These are phyloP conservation scores for Penicillium taxi DNA, from an alignment of 495 filamentous ascomycete species.

Conservation along the genomic window DNA sequence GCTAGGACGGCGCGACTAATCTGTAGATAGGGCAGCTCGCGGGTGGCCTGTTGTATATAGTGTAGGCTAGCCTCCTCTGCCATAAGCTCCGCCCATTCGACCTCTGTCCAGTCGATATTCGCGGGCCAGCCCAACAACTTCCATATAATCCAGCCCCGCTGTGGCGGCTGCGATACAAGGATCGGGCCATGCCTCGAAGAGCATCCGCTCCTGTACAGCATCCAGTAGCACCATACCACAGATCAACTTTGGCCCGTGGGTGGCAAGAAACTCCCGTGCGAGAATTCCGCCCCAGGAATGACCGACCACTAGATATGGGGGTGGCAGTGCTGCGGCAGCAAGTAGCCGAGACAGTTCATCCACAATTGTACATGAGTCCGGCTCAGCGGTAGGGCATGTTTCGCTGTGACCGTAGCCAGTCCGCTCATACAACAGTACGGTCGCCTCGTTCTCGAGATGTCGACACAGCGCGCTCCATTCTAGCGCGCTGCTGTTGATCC, in stretches of 20 bases:
- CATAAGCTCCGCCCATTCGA: slow-evolving; percentile 4
- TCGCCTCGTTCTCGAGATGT: slow-evolving; percentile 2
- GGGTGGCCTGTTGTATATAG: slow-evolving; percentile 2
- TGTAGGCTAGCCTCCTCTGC: slow-evolving; percentile 1
- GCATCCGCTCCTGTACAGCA: slow-evolving; percentile 6
- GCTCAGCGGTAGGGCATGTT: slow-evolving; percentile 1
- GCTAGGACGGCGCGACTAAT: slow-evolving; percentile 2
- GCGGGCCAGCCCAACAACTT: slow-evolving; percentile 1
- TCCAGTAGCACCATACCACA: slow-evolving; percentile 3
- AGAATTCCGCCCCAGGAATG: slow-evolving; percentile 7
- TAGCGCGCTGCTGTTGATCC: slow-evolving; percentile 5
- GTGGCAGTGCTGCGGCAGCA: neutral
- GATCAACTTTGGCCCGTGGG: neutral
- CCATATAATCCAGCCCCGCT: slow-evolving; percentile 3
- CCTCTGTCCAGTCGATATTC: slow-evolving; percentile 1
- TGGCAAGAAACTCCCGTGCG: slow-evolving; percentile 3
- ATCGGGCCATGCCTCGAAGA: slow-evolving; percentile 5
- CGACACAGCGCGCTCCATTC: slow-evolving; percentile 9
- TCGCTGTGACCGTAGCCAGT: slow-evolving; percentile 7
- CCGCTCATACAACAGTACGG: slow-evolving; percentile 4
- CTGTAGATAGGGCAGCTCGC: slow-evolving; percentile 5
- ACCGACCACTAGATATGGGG: slow-evolving; percentile 6
- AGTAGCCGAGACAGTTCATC: slow-evolving; percentile 5
- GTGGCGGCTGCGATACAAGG: slow-evolving; percentile 4
- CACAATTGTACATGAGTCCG: slow-evolving; percentile 5